Conservation (phyloP, 495 filamentous ascomycete species). For the Podospora didyma region DNA sequence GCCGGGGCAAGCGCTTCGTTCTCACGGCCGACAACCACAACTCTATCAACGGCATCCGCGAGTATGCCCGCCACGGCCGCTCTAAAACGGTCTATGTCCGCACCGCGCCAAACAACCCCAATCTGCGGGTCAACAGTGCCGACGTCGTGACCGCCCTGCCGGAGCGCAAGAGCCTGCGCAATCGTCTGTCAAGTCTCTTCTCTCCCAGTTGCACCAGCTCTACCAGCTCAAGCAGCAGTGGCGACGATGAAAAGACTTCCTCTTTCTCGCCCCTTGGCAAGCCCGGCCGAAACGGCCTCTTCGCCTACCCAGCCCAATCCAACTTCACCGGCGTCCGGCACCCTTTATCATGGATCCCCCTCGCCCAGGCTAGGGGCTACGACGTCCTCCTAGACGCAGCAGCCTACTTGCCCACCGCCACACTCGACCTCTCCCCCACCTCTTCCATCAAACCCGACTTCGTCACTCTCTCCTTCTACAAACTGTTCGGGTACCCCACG, state of each 20-base stretch:
- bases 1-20: slow-evolving; percentile 11
- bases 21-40: slow-evolving; percentile 36
- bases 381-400: slow-evolving; percentile 58
- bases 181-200: background rate
- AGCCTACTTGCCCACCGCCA: slow-evolving; percentile 50
- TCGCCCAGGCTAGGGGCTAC: slow-evolving; percentile 37
- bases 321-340: slow-evolving; percentile 60
- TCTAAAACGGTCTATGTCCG: slow-evolving; percentile 20
- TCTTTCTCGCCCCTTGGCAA: background rate
- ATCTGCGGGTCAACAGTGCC: slow-evolving; percentile 13
- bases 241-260: no score
- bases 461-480: slow-evolving; percentile 55
- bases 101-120: background rate
- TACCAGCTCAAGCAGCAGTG: background rate
- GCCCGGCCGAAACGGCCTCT: slow-evolving; percentile 31
- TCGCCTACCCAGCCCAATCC: slow-evolving; percentile 62
- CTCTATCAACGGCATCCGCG: slow-evolving; percentile 31
- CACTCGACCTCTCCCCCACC: slow-evolving; percentile 45
- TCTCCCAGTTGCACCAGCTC: background rate
- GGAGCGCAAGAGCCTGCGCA: background rate
- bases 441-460: slow-evolving; percentile 48
- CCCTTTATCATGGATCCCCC: slow-evolving; percentile 47
- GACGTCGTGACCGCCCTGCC: slow-evolving; percentile 12
- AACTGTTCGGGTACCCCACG: slow-evolving; percentile 60
- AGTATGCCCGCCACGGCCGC: slow-evolving; percentile 18